Evolutionary conservation across 164 flowering plant species (phyloP).

Genomic region (Vitis cinerea): DNA sequence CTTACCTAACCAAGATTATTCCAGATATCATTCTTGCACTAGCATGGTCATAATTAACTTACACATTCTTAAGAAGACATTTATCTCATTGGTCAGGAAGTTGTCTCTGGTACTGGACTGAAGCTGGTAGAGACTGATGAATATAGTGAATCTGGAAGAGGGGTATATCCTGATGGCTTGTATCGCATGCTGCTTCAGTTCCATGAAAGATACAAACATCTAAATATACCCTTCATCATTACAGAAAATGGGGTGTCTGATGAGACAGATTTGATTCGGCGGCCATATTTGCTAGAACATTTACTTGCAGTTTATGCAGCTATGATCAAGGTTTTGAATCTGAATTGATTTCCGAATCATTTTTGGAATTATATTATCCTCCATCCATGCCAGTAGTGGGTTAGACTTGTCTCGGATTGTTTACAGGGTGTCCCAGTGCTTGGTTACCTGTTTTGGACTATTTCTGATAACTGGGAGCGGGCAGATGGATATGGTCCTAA

Average conservation of each 20-base stretch:
- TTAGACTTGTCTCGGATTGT: conserved; percentile 2
- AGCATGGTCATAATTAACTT: background rate
- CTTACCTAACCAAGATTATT: conserved; percentile 4
- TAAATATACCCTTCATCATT: conserved; percentile 74
- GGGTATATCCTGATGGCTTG: conserved; percentile 93
- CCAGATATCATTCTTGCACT: background rate
- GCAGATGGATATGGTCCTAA: conserved; percentile 99
- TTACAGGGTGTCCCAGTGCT: conserved; percentile 85
- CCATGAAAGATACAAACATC: conserved; percentile 88
- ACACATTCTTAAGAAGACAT: background rate
- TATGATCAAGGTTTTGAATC: conserved; percentile 57
- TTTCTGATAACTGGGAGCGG: conserved; percentile 99
- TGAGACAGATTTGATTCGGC: conserved; percentile 84
- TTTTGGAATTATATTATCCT: background rate
- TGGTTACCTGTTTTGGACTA: conserved; percentile 96
- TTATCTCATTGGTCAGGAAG: conserved; percentile 56
- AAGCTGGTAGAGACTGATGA: conserved; percentile 85
- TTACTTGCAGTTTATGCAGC: conserved; percentile 89
- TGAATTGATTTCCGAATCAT: conserved; percentile 5
- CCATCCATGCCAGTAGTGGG: background rate
- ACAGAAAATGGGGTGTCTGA: conserved; percentile 93
- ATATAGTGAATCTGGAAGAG: conserved; percentile 98
- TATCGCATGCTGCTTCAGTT: conserved; percentile 83
- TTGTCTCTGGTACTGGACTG: conserved; percentile 73
- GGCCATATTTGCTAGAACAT: conserved; percentile 88